phyloP scores from a whole-genome alignment of 208 protist genomes.

The Paratrypanosoma confusum region DNA sequence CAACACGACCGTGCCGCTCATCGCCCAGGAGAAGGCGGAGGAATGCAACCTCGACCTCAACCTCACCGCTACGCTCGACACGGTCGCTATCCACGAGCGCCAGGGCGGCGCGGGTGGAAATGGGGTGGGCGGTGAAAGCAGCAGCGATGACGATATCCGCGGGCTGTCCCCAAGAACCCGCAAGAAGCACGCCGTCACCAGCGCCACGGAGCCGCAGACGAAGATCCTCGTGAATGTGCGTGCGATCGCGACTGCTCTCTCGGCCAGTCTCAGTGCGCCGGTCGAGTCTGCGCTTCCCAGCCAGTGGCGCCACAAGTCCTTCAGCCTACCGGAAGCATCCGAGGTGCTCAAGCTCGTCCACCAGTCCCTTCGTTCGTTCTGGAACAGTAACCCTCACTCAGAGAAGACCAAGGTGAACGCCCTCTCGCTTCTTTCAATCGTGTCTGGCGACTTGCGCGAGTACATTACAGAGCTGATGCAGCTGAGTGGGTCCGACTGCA shows the following conservation, averaged over 20 bases:
- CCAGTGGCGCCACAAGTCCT: slow-evolving; percentile 74
- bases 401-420: slow-evolving; percentile 63
- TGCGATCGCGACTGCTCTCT: slow-evolving; percentile 59
- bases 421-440: slow-evolving; percentile 71
- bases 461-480: slow-evolving; percentile 67
- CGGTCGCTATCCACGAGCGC: background rate
- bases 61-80: background rate
- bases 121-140: slow-evolving; percentile 4
- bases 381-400: slow-evolving; percentile 39
- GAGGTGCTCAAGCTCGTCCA: slow-evolving; percentile 72
- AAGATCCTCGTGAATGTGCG: slow-evolving; percentile 72
- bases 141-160: slow-evolving; percentile 4
- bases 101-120: background rate
- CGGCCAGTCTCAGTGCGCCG: slow-evolving; percentile 24
- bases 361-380: slow-evolving; percentile 40
- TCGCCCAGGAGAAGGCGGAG: background rate
- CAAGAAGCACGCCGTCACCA: background rate
- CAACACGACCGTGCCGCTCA: slow-evolving; percentile 19
- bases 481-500: slow-evolving; percentile 61
- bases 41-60: background rate
- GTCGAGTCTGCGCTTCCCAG: slow-evolving; percentile 66
- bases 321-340: slow-evolving; percentile 49
- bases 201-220: slow-evolving; percentile 10
- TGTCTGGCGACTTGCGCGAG: slow-evolving; percentile 73
- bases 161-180: background rate